Percentiles rank a stretch among this genome's conserved stretches.
Evolutionary conservation across 306 rosid species (phyloP).

Genomic region (Vicia faba): DNA sequence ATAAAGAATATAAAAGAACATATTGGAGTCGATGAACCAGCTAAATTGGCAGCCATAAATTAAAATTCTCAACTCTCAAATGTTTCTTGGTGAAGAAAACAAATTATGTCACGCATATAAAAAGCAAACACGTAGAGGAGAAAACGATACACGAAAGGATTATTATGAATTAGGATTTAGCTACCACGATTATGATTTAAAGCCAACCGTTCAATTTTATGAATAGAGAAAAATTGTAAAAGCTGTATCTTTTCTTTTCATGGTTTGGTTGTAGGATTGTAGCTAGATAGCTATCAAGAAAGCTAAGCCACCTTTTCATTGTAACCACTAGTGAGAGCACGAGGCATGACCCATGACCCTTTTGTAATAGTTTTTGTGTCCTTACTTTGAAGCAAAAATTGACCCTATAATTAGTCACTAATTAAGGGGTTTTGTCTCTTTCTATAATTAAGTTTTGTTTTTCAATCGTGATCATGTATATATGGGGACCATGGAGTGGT

Average conservation of each 20-base stretch:
- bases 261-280: slow-evolving; percentile 35
- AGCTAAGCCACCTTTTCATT: slow-evolving; percentile 40
- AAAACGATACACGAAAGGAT: slow-evolving; percentile 49
- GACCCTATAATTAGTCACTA: slow-evolving; percentile 29
- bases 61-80: slow-evolving; percentile 31
- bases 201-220: slow-evolving; percentile 47
- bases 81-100: slow-evolving; percentile 52
- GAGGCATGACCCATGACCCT: slow-evolving; percentile 31
- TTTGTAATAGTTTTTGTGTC: slow-evolving; percentile 37
- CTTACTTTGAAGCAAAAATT: slow-evolving; percentile 50
- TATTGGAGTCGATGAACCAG: not conserved
- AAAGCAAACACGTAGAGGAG: slow-evolving; percentile 43
- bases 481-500: slow-evolving; percentile 53
- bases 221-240: not conserved
- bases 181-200: slow-evolving; percentile 51
- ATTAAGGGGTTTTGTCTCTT: slow-evolving; percentile 15
- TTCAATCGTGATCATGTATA: slow-evolving; percentile 34
- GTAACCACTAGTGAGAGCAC: slow-evolving; percentile 44
- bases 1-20: too few species aligned
- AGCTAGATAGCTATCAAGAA: slow-evolving; percentile 29
- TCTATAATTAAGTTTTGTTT: slow-evolving; percentile 30
- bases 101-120: slow-evolving; percentile 37
- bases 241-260: slow-evolving; percentile 18
- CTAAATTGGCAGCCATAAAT: slow-evolving; percentile 25
- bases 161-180: slow-evolving; percentile 12